Conservation (phyloP, 495 filamentous ascomycete genomes). For the Neurospora discreta region DNA sequence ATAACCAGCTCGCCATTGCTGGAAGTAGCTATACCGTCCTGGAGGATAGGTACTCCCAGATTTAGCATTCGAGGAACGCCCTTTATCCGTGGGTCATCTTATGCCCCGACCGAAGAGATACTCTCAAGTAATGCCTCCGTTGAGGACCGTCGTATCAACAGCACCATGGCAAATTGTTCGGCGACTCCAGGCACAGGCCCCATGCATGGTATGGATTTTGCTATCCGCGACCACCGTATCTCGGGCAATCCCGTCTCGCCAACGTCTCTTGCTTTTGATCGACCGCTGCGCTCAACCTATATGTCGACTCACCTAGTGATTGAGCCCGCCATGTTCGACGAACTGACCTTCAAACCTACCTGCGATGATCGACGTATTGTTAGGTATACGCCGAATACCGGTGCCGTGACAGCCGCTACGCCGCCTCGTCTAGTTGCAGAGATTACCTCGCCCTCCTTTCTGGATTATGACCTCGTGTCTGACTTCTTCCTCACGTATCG, state of each 20-base stretch:
- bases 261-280: conserved; percentile 12
- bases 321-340: conserved; percentile 63
- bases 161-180: not conserved
- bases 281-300: conserved; percentile 27
- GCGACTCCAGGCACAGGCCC: not conserved
- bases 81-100: conserved; percentile 65
- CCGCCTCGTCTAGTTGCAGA: conserved; percentile 91
- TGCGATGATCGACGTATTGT: conserved; percentile 76
- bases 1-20: conserved; percentile 43
- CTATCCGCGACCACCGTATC: not conserved
- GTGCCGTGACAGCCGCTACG: conserved; percentile 78
- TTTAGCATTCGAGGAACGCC: conserved; percentile 73
- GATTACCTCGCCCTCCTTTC: conserved; percentile 88
- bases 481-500: conserved; percentile 98
- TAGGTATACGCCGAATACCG: conserved; percentile 59
- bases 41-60: conserved; percentile 70
- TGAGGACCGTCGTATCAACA: conserved; percentile 6
- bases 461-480: conserved; percentile 94
- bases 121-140: conserved; percentile 35
- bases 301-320: conserved; percentile 37
- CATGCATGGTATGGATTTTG: not conserved
- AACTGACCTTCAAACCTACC: conserved; percentile 53
- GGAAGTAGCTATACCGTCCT: conserved; percentile 76
- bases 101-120: conserved; percentile 42
- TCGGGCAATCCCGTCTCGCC: not conserved